These are phyloP conservation scores for Arthrobotrys musiformis DNA, from an alignment of 2,329 filamentous ascomycete genomes.

Conservation along the genomic window DNA sequence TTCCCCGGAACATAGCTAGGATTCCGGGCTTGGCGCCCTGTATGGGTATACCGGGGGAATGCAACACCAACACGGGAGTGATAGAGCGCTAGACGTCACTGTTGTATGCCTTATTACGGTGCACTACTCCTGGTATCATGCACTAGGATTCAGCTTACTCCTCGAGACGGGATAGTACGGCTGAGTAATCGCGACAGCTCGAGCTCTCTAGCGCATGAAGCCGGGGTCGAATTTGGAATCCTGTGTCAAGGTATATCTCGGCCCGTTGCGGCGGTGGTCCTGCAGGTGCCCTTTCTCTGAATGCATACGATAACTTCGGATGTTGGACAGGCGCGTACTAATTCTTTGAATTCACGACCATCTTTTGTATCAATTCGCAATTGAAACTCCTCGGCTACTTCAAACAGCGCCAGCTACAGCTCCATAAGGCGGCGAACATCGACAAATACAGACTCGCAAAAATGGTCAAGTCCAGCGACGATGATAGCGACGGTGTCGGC, in stretches of 20 bases:
- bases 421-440: neutral
- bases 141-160: neutral
- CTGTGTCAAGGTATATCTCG: neutral
- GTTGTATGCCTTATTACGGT: too few species aligned
- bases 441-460: neutral
- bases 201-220: neutral
- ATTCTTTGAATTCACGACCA: neutral
- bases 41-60: conserved; percentile 12
- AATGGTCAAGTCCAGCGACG: conserved; percentile 33
- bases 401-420: neutral
- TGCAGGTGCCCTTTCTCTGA: neutral
- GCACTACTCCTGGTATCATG: too few species aligned
- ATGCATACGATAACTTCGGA: neutral
- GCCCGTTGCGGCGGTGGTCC: neutral
- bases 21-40: too few species aligned
- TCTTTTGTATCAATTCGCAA: neutral
- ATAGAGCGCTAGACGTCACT: conserved; percentile 14
- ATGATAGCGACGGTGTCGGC: conserved; percentile 22
- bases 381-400: neutral
- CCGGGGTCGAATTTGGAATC: neutral
- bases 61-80: conserved; percentile 38
- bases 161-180: neutral
- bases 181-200: neutral
- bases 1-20: too few species aligned
- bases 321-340: neutral